Evolutionary conservation across 345 rosid genomes (phyloP).

Genomic region (Eucalyptus caleyi): DNA sequence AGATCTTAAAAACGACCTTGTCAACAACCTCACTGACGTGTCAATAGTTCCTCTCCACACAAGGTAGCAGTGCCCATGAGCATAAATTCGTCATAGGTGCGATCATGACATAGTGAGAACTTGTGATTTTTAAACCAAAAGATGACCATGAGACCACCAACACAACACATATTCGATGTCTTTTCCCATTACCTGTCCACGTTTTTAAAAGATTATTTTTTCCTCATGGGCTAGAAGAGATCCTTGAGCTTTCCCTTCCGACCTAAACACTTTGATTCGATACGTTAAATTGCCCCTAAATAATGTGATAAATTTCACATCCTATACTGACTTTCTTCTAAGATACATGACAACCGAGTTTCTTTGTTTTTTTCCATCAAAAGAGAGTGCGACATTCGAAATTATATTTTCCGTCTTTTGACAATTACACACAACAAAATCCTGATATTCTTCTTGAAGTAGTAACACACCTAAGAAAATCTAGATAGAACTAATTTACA

Average conservation of each 20-base stretch:
- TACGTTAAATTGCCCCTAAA: neutral
- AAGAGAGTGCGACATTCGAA: neutral
- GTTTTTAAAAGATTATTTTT: no score
- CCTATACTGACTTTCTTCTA: neutral
- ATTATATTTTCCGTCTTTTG: neutral
- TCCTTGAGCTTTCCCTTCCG: no score
- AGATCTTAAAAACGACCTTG: neutral
- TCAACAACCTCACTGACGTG: neutral
- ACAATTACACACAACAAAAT: neutral
- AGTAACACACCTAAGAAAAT: neutral
- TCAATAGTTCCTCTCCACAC: neutral
- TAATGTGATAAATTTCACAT: neutral
- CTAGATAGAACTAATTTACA: neutral
- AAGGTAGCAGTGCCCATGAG: no score
- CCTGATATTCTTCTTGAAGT: neutral
- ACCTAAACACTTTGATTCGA: no score
- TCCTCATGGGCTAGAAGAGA: no score
- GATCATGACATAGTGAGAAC: no score
- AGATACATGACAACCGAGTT: neutral
- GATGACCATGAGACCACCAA: no score
- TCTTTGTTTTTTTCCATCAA: neutral
- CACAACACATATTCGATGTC: no score
- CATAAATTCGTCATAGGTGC: no score
- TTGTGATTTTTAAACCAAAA: no score
- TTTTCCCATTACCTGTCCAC: no score